Base-by-base conservation (phyloP, 1,284 basidiomycete species). In the Fomitopsis schrenkii region DNA sequence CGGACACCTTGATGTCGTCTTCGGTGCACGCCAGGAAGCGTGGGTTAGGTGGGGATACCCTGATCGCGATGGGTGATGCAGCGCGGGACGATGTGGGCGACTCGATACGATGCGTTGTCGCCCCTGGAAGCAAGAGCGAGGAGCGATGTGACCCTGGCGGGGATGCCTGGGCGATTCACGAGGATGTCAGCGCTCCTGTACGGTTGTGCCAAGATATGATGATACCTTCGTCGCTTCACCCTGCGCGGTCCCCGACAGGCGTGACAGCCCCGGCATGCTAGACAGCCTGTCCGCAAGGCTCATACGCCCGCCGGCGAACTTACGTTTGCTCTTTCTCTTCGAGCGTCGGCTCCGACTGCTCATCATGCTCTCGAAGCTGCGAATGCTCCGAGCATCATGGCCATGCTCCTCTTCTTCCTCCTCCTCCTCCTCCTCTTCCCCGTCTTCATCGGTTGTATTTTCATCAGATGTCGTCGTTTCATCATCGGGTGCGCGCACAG, bases 341-440 rank as follows among this genome's bases (percentile, higher is more conserved):
- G 65, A 73, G 65, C 70, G 78, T 70, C 74, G 71, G 61, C 78
- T 79, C 58, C 78, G 75, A 19, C 76, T 73, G 68, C 80, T 86
- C 80, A 92, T 79, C 90, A 93, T 92, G 66, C 84, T 92, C 75
- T 90, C 90, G 68, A 94, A 93, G 70, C 89, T 93, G 65, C 83
- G 78, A 59, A 93, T 92, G 67, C 90, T 92, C 74, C 86, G 80
- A 52, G 83, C 69, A 71, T 90, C 85, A 57, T 80, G 76, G 26
- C 71, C 81, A 10, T 72, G 76, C 28, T 75, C 76, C 35, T 74
- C 76, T 3, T 75, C 75, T 12, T 76, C 72, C 12, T 77, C 74
- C 9, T 75, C 65, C 33, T 76, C 75, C 0, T 73, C 76, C 0
- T 72, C 73, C 68, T 74, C 72, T n/a, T 22, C 22, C 22, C 71